Base-by-base conservation (phyloP, 2,329 filamentous ascomycete species). In the Cladorrhinum sp. region DNA sequence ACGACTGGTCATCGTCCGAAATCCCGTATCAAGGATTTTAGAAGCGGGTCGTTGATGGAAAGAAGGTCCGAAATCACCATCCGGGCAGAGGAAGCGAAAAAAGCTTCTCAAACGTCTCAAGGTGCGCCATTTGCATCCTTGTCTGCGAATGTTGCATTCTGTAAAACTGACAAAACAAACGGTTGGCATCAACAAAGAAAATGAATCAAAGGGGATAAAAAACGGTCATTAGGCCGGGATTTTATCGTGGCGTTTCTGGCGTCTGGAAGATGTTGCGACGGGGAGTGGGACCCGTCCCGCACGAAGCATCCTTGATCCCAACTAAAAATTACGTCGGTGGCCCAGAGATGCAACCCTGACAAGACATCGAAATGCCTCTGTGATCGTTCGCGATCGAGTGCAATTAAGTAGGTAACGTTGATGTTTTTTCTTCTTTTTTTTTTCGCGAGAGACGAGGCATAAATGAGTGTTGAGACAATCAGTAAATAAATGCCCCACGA, bases 51-150 rank as follows among this genome's bases (percentile, higher is more conserved):
- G 8, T 32, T 8, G 27, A 36, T 52, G 57, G 62, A 55, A 56
- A 64, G 60, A 64, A 64, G 62, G 60, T 64, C 62, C 62, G 60
- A 64, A 59, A 60, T 57, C 51, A 56, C 49, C 20, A 57, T 23
- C 24, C 38, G 23, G 48, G 27, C 50, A 45, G 36, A n/a, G n/a
- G 16, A 50, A 45, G 27, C 48, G 41, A 55, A 58, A 58, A 53
- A 63, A 60, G 58, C 38, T 20, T 55, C 54, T 60, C 57, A 58
- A 25, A 36, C 60, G 50, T 58, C 13, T 23, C 38, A 29, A 41
- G 22, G 54, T 64, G 62, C 62, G 62, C 60, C 55, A 64, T 64
- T 64, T 62, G 56, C 41, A 27, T 50, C 55, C 57, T 57, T 58
- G 57, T 50, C 51, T 12, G 27, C 13, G 16, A 20, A 9, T 27